Percentiles rank a stretch among this genome's conserved stretches.
Evolutionary conservation across 2,329 filamentous ascomycete species (phyloP).

Genomic region (Apiospora pterosperma): DNA sequence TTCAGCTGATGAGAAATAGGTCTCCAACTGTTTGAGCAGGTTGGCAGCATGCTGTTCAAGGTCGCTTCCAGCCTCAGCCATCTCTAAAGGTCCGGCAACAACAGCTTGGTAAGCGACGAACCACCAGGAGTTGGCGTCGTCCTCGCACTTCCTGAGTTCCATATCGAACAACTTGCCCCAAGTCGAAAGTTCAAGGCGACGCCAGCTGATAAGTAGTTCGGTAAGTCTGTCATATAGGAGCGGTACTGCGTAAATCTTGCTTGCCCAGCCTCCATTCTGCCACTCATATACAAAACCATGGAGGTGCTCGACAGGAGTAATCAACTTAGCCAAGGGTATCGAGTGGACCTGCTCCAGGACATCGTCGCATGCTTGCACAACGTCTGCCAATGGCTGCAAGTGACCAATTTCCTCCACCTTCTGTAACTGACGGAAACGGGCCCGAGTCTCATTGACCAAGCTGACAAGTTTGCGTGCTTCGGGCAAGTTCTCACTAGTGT

Average conservation of each 20-base stretch:
- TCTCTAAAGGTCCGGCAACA: constrained; percentile 68
- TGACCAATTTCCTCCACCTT: constrained; percentile 62
- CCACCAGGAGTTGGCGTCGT: constrained; percentile 89
- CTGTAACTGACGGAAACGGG: constrained; percentile 70
- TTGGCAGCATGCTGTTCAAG: constrained; percentile 62
- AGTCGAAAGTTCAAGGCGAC: constrained; percentile 84
- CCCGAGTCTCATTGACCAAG: constrained; percentile 65
- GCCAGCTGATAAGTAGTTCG: constrained; percentile 79
- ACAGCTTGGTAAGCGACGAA: constrained; percentile 93
- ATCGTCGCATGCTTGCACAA: constrained; percentile 70
- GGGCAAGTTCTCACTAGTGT: constrained; percentile 72
- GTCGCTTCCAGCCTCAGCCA: constrained; percentile 56
- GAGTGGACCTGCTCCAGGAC: constrained; percentile 72
- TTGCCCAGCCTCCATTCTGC: constrained; percentile 84
- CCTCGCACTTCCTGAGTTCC: constrained; percentile 71
- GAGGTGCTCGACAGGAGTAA: constrained; percentile 84
- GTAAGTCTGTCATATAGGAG: constrained; percentile 75
- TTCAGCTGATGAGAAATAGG: constrained; percentile 75
- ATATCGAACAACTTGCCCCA: constrained; percentile 88
- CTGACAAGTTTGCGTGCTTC: constrained; percentile 73
- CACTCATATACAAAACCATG: constrained; percentile 86
- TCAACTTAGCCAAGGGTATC: constrained; percentile 81
- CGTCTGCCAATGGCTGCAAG: constrained; percentile 76
- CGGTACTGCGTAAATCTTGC: constrained; percentile 68
- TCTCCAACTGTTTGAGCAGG: constrained; percentile 71